Evolutionary conservation across 805 yeast genomes (phyloP), one percentile per base, ranked within the genome.

Genomic region (Saccharomycodes ludwigii): DNA sequence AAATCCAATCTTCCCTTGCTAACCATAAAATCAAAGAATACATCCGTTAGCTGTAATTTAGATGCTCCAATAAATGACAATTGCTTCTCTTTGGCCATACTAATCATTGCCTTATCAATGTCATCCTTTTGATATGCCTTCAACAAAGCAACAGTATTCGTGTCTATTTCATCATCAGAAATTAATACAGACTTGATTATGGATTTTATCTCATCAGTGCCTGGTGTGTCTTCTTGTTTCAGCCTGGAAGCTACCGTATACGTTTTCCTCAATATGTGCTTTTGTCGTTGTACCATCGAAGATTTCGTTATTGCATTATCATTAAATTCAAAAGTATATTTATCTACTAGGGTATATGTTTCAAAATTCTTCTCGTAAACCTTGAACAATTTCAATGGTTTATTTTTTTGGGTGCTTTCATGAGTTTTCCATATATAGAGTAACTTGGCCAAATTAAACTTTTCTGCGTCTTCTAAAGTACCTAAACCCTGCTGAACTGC

Each of bases 271-370:
- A 71, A 52, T 30, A 76, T 52, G 18, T 63, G 55, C 8, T 67
- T 67, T 42, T 81, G 86, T 33, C 79, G 69, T 43, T 77, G 84
- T 33, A 77, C 58, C 77, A 81, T 73, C 1, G 94, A 76, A 18
- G 68, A 63, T 31, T 66, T 69, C 26, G 65, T 73, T 31, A 68
- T 61, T 16, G 70, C 73, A 20, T 46, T 56, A 18, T 52, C 41
- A 12, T 46, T 39, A 2, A 51, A 58, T 22, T 36, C 33, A 3
- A 39, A 38, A 11, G 41, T 48, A 5, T 42, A 24, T 13, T 54
- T 53, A 6, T 57, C 58, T 2, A 58, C 51, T 32, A 71, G 61
- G 1, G 58, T 56, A 41, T 67, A 72, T 17, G 59, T 65, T 14
- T 54, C 51, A 19, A 52, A 54, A 46, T 77, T 79, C 11, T 65